phyloP scores from a whole-genome alignment of 1,284 basidiomycete genomes.

The Amylostereum areolatum region DNA sequence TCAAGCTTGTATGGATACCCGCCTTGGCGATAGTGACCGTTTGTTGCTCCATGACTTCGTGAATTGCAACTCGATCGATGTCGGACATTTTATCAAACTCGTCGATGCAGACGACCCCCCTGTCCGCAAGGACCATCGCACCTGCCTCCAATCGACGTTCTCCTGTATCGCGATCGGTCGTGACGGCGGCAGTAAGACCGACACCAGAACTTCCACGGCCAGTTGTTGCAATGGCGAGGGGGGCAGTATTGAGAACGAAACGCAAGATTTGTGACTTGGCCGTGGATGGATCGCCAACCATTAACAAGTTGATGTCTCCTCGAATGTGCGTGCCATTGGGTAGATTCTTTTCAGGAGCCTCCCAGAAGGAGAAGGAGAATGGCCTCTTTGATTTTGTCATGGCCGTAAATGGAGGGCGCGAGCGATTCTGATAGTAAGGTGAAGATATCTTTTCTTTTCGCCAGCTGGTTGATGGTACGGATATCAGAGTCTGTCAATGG shows the following conservation, averaged over 20 bases:
- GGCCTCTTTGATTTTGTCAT: conserved; percentile 94
- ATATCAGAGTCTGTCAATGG: conserved; percentile 93
- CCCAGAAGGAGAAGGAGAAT: conserved; percentile 90
- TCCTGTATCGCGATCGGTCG: conserved; percentile 95
- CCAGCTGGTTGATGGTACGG: conserved; percentile 92
- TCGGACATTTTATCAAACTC: conserved; percentile 99
- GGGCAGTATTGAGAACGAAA: conserved; percentile 95
- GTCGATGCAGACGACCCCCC: conserved; percentile 98
- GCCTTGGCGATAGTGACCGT: conserved; percentile 99
- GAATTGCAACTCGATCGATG: conserved; percentile 98
- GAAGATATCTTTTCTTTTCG: conserved; percentile 85
- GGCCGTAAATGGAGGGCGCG: conserved; percentile 96
- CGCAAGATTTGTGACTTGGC: conserved; percentile 97
- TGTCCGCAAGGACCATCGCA: conserved; percentile 99
- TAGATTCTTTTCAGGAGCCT: conserved; percentile 96
- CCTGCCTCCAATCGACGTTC: conserved; percentile 96
- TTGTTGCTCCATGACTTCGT: conserved; percentile 99
- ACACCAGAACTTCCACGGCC: conserved; percentile 97
- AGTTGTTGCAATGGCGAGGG: conserved; percentile 96
- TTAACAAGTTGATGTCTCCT: conserved; percentile 98
- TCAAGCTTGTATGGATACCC: conserved; percentile 97
- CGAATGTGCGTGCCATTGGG: conserved; percentile 98
- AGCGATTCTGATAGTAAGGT: conserved; percentile 88
- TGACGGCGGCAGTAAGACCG: conserved; percentile 99
- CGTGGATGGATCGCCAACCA: conserved; percentile 98